Evolutionary conservation across 2,329 filamentous ascomycete genomes (phyloP).

Genomic region (Elsinoe fawcettii): DNA sequence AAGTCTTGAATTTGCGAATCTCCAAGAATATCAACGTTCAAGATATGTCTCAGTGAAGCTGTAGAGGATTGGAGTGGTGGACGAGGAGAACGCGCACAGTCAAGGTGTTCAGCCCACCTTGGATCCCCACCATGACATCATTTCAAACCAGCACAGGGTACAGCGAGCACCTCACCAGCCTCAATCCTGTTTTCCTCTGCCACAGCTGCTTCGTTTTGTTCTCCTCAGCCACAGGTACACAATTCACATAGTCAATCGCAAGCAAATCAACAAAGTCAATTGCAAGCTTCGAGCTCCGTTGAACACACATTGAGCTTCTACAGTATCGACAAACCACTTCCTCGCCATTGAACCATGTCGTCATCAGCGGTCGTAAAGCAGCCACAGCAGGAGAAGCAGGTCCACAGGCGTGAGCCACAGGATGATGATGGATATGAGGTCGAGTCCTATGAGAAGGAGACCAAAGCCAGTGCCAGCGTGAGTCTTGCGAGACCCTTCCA

Average conservation of each 20-base stretch:
- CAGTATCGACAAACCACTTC: no score
- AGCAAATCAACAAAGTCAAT: neutral
- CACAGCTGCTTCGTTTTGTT: neutral
- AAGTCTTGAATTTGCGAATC: neutral
- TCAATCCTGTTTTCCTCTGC: slow-evolving; percentile 6
- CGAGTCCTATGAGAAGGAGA: slow-evolving; percentile 21
- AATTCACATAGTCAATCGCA: neutral
- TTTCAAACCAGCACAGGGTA: neutral
- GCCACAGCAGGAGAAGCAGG: slow-evolving; percentile 14
- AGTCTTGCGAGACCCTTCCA: slow-evolving; percentile 13
- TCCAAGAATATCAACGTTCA: neutral
- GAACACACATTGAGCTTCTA: neutral
- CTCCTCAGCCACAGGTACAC: slow-evolving; percentile 2
- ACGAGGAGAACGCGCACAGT: neutral
- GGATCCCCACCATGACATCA: neutral
- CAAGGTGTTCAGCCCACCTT: no score
- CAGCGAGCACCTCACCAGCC: neutral
- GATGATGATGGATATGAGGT: slow-evolving; percentile 20
- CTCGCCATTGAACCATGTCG: no score
- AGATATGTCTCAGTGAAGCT: neutral
- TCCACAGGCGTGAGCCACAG: slow-evolving; percentile 9
- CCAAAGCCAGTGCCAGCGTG: slow-evolving; percentile 29
- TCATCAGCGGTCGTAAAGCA: slow-evolving; percentile 19
- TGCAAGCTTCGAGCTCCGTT: no score
- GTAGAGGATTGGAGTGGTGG: no score